A percentile compares a stretch with the other conserved stretches of the same genome.
phyloP scores from a whole-genome alignment of 1,139 yeast species.

The Yamadazyma spencermartinsiae region DNA sequence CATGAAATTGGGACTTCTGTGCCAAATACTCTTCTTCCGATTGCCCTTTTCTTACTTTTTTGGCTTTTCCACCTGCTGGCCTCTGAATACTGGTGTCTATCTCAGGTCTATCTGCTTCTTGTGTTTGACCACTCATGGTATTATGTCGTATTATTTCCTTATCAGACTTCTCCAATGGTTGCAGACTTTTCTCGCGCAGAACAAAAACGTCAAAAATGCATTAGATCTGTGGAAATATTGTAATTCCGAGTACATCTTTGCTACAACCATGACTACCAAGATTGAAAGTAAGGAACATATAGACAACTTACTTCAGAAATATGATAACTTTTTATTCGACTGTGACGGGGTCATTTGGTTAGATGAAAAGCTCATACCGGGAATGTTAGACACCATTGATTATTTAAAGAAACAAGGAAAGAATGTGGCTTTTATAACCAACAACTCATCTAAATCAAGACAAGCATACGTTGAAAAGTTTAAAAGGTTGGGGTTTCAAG shows the following conservation, averaged over 20 bases:
- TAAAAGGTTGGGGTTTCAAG: conserved; percentile 30
- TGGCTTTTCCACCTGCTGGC: neutral
- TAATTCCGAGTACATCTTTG: neutral
- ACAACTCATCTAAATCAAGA: conserved; percentile 42
- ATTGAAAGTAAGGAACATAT: conserved; percentile 50
- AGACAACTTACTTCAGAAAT: conserved; percentile 53
- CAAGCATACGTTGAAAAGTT: conserved; percentile 34
- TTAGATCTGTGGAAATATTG: no score
- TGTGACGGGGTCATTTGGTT: conserved; percentile 96
- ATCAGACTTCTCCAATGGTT: neutral
- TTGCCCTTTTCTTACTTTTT: conserved; percentile 51
- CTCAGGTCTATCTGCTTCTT: neutral
- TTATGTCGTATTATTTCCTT: neutral
- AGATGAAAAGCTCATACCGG: conserved; percentile 72
- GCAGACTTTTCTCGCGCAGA: neutral
- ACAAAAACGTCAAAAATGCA: no score
- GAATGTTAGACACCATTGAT: conserved; percentile 65
- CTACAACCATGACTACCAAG: conserved; percentile 3
- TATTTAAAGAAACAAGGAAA: conserved; percentile 44
- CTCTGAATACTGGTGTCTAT: neutral
- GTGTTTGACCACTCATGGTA: neutral
- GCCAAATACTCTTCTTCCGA: conserved; percentile 50
- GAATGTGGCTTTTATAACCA: conserved; percentile 38
- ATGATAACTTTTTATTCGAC: conserved; percentile 85
- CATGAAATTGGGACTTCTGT: conserved; percentile 46